These are phyloP conservation scores for Cercospora zeae-maydis DNA, from an alignment of 2,329 filamentous ascomycete species.

Conservation along the genomic window DNA sequence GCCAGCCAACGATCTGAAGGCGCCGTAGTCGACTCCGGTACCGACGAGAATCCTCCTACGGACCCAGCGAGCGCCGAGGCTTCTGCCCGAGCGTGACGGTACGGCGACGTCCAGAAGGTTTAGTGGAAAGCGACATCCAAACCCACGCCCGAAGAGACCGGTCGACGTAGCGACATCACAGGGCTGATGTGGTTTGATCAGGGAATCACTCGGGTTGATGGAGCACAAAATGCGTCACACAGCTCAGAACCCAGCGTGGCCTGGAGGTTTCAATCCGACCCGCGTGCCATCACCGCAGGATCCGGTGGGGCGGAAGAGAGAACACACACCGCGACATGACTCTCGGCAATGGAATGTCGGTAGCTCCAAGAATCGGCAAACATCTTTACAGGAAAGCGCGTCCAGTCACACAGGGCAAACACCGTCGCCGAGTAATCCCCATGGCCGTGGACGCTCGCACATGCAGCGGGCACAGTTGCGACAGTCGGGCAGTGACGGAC, in stretches of 20 bases:
- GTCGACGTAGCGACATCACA: too few species aligned
- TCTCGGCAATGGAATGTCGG: conserved; percentile 1
- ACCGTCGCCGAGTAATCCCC: neutral
- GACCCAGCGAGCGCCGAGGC: neutral
- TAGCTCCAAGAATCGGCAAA: neutral
- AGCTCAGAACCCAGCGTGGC: conserved; percentile 3
- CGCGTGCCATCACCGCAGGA: neutral
- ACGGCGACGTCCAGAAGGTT: neutral
- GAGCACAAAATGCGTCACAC: neutral
- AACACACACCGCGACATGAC: neutral
- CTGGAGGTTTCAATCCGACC: neutral
- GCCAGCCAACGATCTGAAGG: neutral
- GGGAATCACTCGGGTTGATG: neutral
- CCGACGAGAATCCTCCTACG: neutral
- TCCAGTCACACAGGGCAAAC: neutral
- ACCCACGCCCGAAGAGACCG: too few species aligned
- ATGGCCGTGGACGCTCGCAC: neutral
- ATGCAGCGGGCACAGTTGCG: neutral
- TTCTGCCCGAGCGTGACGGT: neutral
- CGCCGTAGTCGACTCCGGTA: neutral
- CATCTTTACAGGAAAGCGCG: neutral
- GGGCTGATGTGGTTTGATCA: too few species aligned
- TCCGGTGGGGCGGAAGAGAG: neutral
- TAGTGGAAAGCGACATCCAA: neutral
- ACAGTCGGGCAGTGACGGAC: neutral